Evolutionary conservation across 306 rosid genomes (phyloP), one percentile per base, ranked within the genome.

Genomic region (Quercus mongolica): DNA sequence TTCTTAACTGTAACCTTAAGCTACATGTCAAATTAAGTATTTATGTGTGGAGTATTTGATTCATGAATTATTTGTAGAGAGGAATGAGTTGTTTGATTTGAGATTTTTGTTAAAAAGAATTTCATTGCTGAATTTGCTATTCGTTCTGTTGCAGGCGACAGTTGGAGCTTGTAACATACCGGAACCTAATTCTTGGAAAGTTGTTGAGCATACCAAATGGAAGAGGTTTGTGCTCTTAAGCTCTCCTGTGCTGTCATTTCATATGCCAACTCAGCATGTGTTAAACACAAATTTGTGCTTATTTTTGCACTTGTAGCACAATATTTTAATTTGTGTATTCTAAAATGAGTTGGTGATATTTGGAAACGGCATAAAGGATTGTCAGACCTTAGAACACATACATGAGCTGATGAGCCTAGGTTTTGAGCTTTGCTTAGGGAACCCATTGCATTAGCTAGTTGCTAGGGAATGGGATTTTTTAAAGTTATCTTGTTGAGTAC

Each of bases 121-220:
- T 62, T 44, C 71, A 19, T 64, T 51, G 28, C 63, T 70, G 30
- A 83, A 65, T 76, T n/a, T 11, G 6, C 31, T 64, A 17, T 46
- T 13, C 19, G 58, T 71, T 73, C 38, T 78, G 73, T 87, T 74
- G 80, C 93, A 94, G 98, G 98, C 98, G 68, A 87, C 87, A 35
- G 74, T 88, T 11, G 98, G 98, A 73, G 93, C 97, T 73, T 94
- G 98, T 81, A 89, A 91, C 77, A 64, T 83, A 56, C 87, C 90
- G 14, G 98, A 94, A 81, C 98, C 98, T 33, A 92, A 94, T 71
- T 82, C 90, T 51, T 94, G 97, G 98, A 93, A 94, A 86, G 87
- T 94, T 25, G 84, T 92, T 80, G 98, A 94, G 82, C 91, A 90
- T 77, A 89, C 94, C 91, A 94, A 94, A 91, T 92, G 98, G 98